phyloP scores from a whole-genome alignment of 208 protist genomes.

The Acanthamoeba royreba region DNA sequence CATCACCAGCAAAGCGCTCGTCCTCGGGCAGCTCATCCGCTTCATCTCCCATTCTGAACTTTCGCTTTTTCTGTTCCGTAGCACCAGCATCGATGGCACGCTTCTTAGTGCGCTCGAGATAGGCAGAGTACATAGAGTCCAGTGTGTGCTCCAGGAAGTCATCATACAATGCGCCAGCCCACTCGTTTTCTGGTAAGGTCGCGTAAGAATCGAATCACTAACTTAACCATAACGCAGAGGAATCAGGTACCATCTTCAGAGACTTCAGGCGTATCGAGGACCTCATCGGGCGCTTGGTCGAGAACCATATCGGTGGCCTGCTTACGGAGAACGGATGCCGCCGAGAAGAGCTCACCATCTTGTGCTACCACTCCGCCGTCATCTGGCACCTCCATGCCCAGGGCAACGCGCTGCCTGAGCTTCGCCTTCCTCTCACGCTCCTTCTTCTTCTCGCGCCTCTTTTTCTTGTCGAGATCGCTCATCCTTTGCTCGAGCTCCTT shows the following conservation, averaged over 20 bases:
- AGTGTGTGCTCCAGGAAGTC: background rate
- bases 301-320: background rate
- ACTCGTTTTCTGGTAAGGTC: conserved; percentile 76
- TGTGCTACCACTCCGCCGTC: background rate
- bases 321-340: conserved; percentile 75
- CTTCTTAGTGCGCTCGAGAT: conserved; percentile 9
- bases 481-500: conserved; percentile 85
- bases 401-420: conserved; percentile 82
- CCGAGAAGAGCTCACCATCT: conserved; percentile 68
- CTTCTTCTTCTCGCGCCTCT: conserved; percentile 91
- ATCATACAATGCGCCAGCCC: background rate
- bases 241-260: conserved; percentile 52
- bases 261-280: background rate
- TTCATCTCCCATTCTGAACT: background rate
- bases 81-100: background rate
- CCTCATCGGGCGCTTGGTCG: background rate
- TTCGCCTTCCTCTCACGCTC: conserved; percentile 89
- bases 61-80: background rate
- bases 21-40: background rate
- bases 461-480: conserved; percentile 84
- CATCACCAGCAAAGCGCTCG: background rate
- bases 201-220: conserved; percentile 70
- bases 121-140: conserved; percentile 3
- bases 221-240: conserved; percentile 76
- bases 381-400: conserved; percentile 81